Evolutionary conservation across 768 basidiomycete species (phyloP).

Genomic region (Pleurotus pulmonarius): DNA sequence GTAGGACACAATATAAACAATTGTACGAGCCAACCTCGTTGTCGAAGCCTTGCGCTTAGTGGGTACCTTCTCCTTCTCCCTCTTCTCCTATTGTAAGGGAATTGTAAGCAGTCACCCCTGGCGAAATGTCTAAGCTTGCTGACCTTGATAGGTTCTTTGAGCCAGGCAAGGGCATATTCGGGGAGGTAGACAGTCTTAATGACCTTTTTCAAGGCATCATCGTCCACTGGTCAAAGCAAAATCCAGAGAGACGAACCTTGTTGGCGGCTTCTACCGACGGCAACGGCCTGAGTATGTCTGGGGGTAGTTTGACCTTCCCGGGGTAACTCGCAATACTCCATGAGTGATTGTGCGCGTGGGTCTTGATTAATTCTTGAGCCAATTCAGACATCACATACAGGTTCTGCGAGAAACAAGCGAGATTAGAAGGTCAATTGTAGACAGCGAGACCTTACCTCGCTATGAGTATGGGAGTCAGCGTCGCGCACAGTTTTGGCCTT

Average conservation of each 20-base stretch:
- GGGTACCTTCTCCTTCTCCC: constrained; percentile 47
- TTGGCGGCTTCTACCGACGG: constrained; percentile 62
- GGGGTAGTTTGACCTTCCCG: constrained; percentile 73
- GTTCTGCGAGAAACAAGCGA: constrained; percentile 45
- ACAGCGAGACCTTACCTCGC: constrained; percentile 49
- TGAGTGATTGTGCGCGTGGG: constrained; percentile 54
- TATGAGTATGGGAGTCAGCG: constrained; percentile 57
- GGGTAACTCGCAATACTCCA: constrained; percentile 83
- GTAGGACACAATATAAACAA: neutral
- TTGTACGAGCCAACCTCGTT: constrained; percentile 39
- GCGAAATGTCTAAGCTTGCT: constrained; percentile 2
- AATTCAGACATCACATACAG: constrained; percentile 86
- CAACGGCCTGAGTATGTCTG: constrained; percentile 75
- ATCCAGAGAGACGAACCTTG: constrained; percentile 36
- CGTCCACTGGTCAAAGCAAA: neutral
- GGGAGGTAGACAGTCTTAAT: constrained; percentile 66
- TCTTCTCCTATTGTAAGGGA: constrained; percentile 27
- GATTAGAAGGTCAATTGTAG: neutral
- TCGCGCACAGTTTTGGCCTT: constrained; percentile 89
- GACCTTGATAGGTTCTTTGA: constrained; percentile 44
- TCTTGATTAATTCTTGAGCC: constrained; percentile 82
- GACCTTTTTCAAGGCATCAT: constrained; percentile 39
- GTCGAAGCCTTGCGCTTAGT: constrained; percentile 52
- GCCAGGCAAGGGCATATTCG: constrained; percentile 52
- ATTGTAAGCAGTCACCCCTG: constrained; percentile 24